Conservation (phyloP, 208 protist genomes). For the Porcisia hertigi region DNA sequence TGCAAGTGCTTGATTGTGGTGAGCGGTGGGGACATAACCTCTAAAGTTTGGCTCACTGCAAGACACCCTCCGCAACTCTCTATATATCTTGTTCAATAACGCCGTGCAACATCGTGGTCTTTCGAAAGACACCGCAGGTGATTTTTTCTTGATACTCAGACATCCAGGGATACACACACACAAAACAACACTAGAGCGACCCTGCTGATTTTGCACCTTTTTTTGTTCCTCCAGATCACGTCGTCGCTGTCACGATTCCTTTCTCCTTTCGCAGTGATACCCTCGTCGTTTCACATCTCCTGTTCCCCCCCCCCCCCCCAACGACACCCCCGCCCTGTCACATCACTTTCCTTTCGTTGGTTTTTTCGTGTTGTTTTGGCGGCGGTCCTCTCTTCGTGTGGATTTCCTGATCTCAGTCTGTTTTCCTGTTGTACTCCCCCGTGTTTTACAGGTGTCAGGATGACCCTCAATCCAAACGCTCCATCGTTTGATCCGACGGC, state of each 20-base stretch:
- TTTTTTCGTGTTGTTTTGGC: not conserved
- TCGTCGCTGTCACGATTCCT: not conserved
- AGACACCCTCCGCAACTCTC: not conserved
- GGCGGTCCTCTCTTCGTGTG: not conserved
- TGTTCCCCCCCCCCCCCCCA: not conserved
- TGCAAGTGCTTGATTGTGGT: not conserved
- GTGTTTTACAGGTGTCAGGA: not conserved
- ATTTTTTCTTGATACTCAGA: not conserved
- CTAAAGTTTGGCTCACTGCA: not conserved
- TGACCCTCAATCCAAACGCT: constrained; percentile 63
- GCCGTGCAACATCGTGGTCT: not conserved
- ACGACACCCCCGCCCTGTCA: not conserved
- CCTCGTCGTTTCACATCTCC: not conserved
- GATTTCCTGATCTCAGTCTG: not conserved
- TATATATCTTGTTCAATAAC: not conserved
- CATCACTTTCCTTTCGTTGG: not conserved
- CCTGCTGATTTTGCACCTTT: not conserved
- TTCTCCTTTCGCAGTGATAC: not conserved
- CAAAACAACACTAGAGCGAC: not conserved
- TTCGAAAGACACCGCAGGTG: not conserved
- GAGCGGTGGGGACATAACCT: not conserved
- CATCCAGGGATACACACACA: not conserved
- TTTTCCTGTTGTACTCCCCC: not conserved
- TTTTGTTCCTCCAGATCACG: not conserved
- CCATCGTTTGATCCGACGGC: constrained; percentile 62